These are phyloP conservation scores for Leucogyrophana mollusca DNA, from an alignment of 768 basidiomycete species.

Conservation along the genomic window DNA sequence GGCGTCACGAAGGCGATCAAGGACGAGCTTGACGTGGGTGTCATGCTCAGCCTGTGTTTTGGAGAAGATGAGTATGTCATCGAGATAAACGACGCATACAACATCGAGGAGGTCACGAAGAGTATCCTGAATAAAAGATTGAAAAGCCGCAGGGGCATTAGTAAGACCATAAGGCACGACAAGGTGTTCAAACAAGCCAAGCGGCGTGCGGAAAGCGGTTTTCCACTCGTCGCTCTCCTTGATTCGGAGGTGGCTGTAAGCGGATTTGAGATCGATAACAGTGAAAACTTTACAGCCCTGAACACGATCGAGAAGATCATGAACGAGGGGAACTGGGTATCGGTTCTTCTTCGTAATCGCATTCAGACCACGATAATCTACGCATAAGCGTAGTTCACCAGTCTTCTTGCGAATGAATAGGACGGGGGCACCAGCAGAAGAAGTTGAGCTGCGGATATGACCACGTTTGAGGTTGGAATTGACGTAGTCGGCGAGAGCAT, in stretches of 20 bases:
- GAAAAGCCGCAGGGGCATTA: slow-evolving; percentile 18
- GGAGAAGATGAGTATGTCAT: slow-evolving; percentile 6
- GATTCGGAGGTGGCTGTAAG: slow-evolving; percentile 33
- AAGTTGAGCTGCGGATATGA: slow-evolving; percentile 23
- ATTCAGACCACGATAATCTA: slow-evolving; percentile 35
- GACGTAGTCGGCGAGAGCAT: slow-evolving; percentile 33
- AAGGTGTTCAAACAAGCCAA: slow-evolving; percentile 21
- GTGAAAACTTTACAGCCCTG: slow-evolving; percentile 27
- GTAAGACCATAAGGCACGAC: slow-evolving; percentile 29
- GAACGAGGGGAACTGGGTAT: slow-evolving; percentile 32
- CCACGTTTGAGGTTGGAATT: slow-evolving; percentile 27
- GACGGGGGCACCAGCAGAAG: slow-evolving; percentile 30
- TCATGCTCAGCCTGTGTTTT: slow-evolving; percentile 26
- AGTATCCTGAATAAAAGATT: slow-evolving; percentile 22
- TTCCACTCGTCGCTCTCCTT: slow-evolving; percentile 28
- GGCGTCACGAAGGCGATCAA: slow-evolving; percentile 32
- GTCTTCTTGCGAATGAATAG: slow-evolving; percentile 31
- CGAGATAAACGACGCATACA: neutral
- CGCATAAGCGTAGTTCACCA: slow-evolving; percentile 27
- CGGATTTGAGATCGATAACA: slow-evolving; percentile 28
- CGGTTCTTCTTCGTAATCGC: slow-evolving; percentile 30
- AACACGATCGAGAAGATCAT: slow-evolving; percentile 27
- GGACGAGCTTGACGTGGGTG: slow-evolving; percentile 26
- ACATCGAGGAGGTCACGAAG: slow-evolving; percentile 18
- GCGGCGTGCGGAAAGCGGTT: slow-evolving; percentile 28